Base-by-base conservation (phyloP, 139 green algal genomes). In the Picochlorum sp. region DNA sequence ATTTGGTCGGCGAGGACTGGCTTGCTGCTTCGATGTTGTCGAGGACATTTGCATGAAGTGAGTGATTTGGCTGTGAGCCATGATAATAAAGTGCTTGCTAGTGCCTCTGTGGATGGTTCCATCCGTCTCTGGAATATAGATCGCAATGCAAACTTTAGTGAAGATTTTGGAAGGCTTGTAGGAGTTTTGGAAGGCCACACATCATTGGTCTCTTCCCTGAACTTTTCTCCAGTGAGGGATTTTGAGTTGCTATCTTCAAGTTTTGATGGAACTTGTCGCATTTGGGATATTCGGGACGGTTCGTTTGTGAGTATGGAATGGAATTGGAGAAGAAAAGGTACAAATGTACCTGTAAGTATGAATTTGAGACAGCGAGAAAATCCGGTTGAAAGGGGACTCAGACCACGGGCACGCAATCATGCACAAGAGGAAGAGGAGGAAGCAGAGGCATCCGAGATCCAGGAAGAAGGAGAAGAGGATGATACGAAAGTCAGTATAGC, bases 231-330 rank as follows among this genome's bases (percentile, higher is more conserved):
- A 18, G 54, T 18, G 3, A 26, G 80, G 4, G 73, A 65, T 72
- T 45, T 70, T 2, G 76, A 65, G 4, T 70, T 92, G 59, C 63
- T 94, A n/a, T 91, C 85, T 20, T 76, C 76, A 21, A 84, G 75
- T 28, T 76, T 72, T 2, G 87, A 94, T 60, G 84, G 86, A 66
- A 90, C 76, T 63, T 80, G 72, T 57, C 79, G 87, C 56, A 67
- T 91, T 26, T 91, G 85, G 85, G 65, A 87, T 59, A 83, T 73
- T 1, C 9, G 24, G 0, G 70, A 85, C 45, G 49, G 57, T 11
- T 45, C 49, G 26, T 70, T 86, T 41, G 66, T 89, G 59, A 64
- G 37, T 15, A 20, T 57, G 31, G 60, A 66, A 45, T 38, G 23
- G 34, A 31, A 44, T 16, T 31, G 15, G 60, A 30, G 21, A n/a